Evolutionary conservation across 2,329 filamentous ascomycete species (phyloP), one percentile per base, ranked within the genome.

Genomic region (Hypomyces perniciosus): DNA sequence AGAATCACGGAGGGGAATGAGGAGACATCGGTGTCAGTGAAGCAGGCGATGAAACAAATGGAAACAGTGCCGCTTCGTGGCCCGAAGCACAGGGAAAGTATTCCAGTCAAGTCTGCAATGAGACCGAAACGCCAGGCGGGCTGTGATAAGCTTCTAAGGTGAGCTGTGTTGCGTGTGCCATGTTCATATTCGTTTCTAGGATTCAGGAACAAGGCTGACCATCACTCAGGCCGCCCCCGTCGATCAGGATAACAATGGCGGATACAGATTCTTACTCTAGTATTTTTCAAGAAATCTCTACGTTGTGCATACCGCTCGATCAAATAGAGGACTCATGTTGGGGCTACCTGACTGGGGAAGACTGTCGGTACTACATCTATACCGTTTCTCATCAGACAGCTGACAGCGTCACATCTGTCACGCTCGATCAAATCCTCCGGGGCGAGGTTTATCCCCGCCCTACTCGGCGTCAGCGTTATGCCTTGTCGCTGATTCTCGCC

Each of bases 401-500:
- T 3, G 9, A 54, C 2, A 12, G 3, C 20, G 31, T 43, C n/a
- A 27, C n/a, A 2, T 50, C 39, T 2, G 27, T 50, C n/a, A 47
- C 53, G 1, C 35, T 53, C 13, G 50, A 47, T n/a, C 27, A 50
- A n/a, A 48, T 54, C 2, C 38, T 50, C 8, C 50, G 43, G 1
- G 50, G 50, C 6, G 26, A 38, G 3, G 26, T 46, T 13, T 8
- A 12, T 31, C 52, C 46, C 5, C 30, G 26, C 0, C 57, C 56
- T 1, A 60, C 42, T 28, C 55, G 60, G 3, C 38, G 44, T n/a
- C 51, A 62, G 30, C 55, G 61, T 1, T 62, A 57, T 33, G 34
- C 43, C 1, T 39, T 65, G 1, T 54, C 63, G 1, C 41, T 66
- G 0, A 57, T 46, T 4, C 12, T 64, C 5, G 57, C 61, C 2